Evolutionary conservation across 129 eudicot genomes (phyloP), one percentile per base, ranked within the genome.

Genomic region (Sambucus nigra): DNA sequence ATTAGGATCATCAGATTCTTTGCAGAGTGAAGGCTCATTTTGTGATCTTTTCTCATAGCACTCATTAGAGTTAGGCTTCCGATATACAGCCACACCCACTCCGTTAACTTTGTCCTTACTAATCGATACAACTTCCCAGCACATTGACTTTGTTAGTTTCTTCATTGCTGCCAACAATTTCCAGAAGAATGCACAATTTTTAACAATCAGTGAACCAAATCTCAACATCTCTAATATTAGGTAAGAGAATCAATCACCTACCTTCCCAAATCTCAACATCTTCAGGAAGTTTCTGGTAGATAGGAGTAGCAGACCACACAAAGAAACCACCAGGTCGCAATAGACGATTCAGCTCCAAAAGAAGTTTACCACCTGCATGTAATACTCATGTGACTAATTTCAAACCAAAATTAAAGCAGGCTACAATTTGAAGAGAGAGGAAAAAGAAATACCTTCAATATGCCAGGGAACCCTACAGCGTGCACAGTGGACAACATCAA

Each of bases 401-500:
- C 19, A 15, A 42, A 14, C 48, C n/a, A 15, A 42, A 42, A n/a
- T 16, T 42, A 20, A 42, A 42, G n/a, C n/a, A 13, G 19, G 20
- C 2, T 42, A 5, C 18, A 42, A 42, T 42, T 0, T 16, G 19
- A 7, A 16, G 20, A 16, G 20, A 42, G 20, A 16, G 48, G 16
- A 20, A 42, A 20, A 4, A 3, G n/a, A 12, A 46, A 48, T 45
- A 79, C 86, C 86, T 79, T 79, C 86, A 22, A 67, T 52, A 61
- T 79, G 81, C 86, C 86, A 79, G 0, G 81, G 78, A 53, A 79
- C 81, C 66, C 86, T 69, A 35, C 86, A 79, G 38, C 86, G 86
- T 12, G 86, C 86, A 70, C 86, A 79, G 59, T 79, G 86, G 48
- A 79, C 67, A 41, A 65, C 53, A 44, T 79, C 81, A 54, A 69